Evolutionary conservation across 805 yeast genomes (phyloP).

Genomic region (Saccharomycopsis schoenii): DNA sequence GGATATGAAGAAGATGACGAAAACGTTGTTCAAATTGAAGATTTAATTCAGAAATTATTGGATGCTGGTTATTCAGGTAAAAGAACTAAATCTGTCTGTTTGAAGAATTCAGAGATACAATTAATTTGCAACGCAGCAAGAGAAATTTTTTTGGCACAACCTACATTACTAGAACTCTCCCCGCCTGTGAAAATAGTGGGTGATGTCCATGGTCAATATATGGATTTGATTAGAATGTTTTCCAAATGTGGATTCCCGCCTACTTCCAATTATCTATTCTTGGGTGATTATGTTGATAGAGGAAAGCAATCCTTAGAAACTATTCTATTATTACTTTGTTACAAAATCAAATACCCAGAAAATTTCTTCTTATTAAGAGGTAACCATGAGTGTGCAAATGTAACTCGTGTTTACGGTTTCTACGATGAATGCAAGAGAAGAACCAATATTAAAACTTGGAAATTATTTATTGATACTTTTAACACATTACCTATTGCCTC

Average conservation of each 20-base stretch:
- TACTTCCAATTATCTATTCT: constrained; percentile 76
- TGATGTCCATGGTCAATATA: constrained; percentile 95
- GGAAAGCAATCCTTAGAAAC: constrained; percentile 96
- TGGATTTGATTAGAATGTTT: constrained; percentile 81
- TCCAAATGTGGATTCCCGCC: constrained; percentile 98
- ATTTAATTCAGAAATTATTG: constrained; percentile 76
- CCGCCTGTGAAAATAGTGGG: constrained; percentile 78
- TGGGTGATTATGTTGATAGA: constrained; percentile 96
- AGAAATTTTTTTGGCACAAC: constrained; percentile 84
- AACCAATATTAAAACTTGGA: constrained; percentile 82
- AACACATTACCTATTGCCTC: constrained; percentile 95
- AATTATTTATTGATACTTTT: constrained; percentile 85
- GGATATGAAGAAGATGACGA: not conserved
- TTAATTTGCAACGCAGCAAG: constrained; percentile 79
- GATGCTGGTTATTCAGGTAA: constrained; percentile 97
- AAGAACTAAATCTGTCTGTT: constrained; percentile 78
- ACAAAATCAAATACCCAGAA: constrained; percentile 94
- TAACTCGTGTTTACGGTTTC: constrained; percentile 93
- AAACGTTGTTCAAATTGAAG: constrained; percentile 53
- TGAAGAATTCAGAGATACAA: constrained; percentile 84
- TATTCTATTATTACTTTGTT: constrained; percentile 74
- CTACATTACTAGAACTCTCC: constrained; percentile 75
- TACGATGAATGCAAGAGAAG: constrained; percentile 97
- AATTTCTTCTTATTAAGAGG: constrained; percentile 90
- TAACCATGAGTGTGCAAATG: constrained; percentile 95